Base-by-base conservation (phyloP, 345 rosid genomes). In the Hibiscus trionum region DNA sequence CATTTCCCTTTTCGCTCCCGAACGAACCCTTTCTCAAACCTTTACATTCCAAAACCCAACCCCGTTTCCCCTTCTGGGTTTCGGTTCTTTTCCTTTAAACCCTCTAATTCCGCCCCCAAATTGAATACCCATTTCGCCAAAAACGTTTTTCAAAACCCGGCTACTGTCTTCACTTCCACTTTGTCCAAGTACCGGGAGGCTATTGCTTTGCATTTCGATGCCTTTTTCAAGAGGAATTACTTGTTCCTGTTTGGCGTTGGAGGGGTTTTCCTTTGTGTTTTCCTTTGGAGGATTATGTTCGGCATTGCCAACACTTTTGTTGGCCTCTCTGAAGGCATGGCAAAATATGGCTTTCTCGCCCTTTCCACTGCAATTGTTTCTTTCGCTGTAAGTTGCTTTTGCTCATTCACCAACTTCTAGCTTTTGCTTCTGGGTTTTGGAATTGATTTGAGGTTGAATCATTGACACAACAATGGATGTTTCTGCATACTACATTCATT, bases 341-440 rank as follows among this genome's bases (percentile, higher is more conserved):
- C 97, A 33, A 90, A 94, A 86, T 94, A 88, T 27, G 97, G 93
- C 16, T 90, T 92, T 76, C 93, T 94, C 49, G 97, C 97, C 15
- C 93, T 91, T 76, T 95, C 99, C 2, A 73, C 93, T n/a, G 96
- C 99, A 70, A 80, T 90, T 19, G 97, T 95, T 64, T 89, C 93
- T 62, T 92, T 95, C 75, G 72, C 88, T 66, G 97, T 95, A 82
- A 90, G 99, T 44, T 11, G 47, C 47, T 44, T 11, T 44, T 44
- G 47, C 47, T 44, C 47, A 44, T 44, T 44, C 47, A 44, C 47
- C 3, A 44, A 44, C 47, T 44, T 12, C 47, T 70, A 15, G 2
- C 39, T 27, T 26, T 70, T 7, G 2, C 39, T 27, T 26, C 8
- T 47, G 31, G 37, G 16, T 14, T 42, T 46, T 26, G 57, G 70